Evolutionary conservation across 2,329 filamentous ascomycete species (phyloP).

Genomic region (Cadophora luteo-olivacea): DNA sequence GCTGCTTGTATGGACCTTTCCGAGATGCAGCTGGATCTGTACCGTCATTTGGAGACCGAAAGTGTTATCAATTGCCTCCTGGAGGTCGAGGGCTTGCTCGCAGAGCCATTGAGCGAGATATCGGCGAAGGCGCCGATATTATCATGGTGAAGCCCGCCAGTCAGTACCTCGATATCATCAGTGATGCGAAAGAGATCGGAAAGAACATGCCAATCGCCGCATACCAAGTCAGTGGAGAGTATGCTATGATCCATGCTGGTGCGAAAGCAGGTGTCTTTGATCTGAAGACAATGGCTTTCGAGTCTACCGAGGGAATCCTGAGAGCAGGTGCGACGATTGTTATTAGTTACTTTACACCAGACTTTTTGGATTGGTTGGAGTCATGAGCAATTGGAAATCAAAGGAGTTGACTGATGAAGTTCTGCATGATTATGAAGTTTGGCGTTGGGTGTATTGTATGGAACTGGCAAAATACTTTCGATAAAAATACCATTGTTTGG

Average conservation of each 20-base stretch:
- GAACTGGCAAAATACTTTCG: slow-evolving; percentile 3
- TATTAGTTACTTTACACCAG: slow-evolving; percentile 92
- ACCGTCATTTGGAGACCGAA: slow-evolving; percentile 91
- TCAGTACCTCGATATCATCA: slow-evolving; percentile 96
- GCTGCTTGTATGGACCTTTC: slow-evolving; percentile 96
- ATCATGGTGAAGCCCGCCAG: slow-evolving; percentile 99
- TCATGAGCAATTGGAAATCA: slow-evolving; percentile 46
- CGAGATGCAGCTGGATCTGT: slow-evolving; percentile 91
- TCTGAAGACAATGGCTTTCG: slow-evolving; percentile 91
- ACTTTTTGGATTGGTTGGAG: slow-evolving; percentile 72
- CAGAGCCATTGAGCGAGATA: slow-evolving; percentile 87
- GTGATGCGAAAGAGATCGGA: slow-evolving; percentile 93
- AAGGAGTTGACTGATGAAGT: not conserved
- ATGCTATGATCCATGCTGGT: slow-evolving; percentile 95
- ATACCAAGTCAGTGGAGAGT: slow-evolving; percentile 97
- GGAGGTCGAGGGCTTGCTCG: slow-evolving; percentile 91
- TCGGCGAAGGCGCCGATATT: slow-evolving; percentile 92
- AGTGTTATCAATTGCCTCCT: slow-evolving; percentile 95
- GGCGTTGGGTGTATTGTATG: slow-evolving; percentile 22
- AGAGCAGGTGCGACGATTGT: slow-evolving; percentile 93
- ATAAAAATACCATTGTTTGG: slow-evolving; percentile 21
- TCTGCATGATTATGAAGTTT: slow-evolving; percentile 15
- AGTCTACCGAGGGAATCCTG: slow-evolving; percentile 91
- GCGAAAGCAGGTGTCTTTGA: slow-evolving; percentile 98
- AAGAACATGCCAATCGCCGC: slow-evolving; percentile 91